A percentile compares a stretch with the other conserved stretches of the same genome.
phyloP scores from a whole-genome alignment of 495 filamentous ascomycete genomes.

The Hypoxylon subgilvum region DNA sequence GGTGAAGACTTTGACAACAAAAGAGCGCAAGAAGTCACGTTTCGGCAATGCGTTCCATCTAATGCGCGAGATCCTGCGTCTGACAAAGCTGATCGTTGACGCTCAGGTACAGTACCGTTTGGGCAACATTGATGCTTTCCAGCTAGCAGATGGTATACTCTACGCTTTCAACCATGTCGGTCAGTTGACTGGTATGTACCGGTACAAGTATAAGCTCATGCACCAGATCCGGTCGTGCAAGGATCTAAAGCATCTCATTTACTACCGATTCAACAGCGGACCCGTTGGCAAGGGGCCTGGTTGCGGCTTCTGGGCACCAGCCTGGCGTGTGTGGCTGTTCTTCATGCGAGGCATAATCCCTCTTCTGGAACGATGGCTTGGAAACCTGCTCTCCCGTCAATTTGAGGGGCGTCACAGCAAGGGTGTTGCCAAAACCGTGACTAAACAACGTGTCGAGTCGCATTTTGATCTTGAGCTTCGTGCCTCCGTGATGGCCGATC shows the following conservation, averaged over 20 bases:
- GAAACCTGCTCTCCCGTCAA: constrained; percentile 93
- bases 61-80: constrained; percentile 96
- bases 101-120: constrained; percentile 98
- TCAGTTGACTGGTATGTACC: constrained; percentile 99
- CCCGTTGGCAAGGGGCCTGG: constrained; percentile 98
- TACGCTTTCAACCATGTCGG: constrained; percentile 99
- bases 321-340: constrained; percentile 99
- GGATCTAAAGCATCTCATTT: constrained; percentile 98
- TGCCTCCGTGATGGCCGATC: constrained; percentile 97
- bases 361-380: constrained; percentile 94
- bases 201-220: constrained; percentile 99
- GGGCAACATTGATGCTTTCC: constrained; percentile 98
- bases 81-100: constrained; percentile 98
- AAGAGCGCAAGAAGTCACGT: constrained; percentile 99
- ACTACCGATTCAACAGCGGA: constrained; percentile 98
- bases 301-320: constrained; percentile 98
- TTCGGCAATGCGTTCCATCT: constrained; percentile 99
- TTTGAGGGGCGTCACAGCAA: constrained; percentile 99
- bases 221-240: constrained; percentile 99
- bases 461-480: constrained; percentile 98
- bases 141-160: constrained; percentile 96
- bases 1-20: constrained; percentile 97
- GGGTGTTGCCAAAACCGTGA: constrained; percentile 98
- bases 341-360: constrained; percentile 99
- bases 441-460: constrained; percentile 98